phyloP scores from a whole-genome alignment of 2,329 filamentous ascomycete genomes.

The Laburnicola sp. region DNA sequence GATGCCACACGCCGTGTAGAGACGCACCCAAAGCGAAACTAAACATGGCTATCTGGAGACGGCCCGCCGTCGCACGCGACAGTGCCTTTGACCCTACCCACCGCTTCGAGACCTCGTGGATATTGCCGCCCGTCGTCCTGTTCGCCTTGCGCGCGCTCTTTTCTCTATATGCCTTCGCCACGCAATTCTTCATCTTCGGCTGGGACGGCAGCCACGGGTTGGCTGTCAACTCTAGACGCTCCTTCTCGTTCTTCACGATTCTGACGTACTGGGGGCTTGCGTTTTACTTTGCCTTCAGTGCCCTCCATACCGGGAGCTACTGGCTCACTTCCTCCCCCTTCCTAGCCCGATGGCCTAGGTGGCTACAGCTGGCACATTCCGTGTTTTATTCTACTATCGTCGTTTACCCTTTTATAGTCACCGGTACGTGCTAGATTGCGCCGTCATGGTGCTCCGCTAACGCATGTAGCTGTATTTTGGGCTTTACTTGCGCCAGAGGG shows the following conservation, averaged over 20 bases:
- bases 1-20: slow-evolving; percentile 9
- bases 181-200: slow-evolving; percentile 69
- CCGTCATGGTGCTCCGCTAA: slow-evolving; percentile 15
- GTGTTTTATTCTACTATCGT: slow-evolving; percentile 50
- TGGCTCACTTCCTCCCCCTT: slow-evolving; percentile 43
- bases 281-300: slow-evolving; percentile 73
- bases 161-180: slow-evolving; percentile 68
- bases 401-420: slow-evolving; percentile 50
- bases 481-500: slow-evolving; percentile 39
- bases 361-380: slow-evolving; percentile 45
- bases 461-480: slow-evolving; percentile 48
- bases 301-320: slow-evolving; percentile 71
- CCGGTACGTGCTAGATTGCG: slow-evolving; percentile 40
- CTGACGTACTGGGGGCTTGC: slow-evolving; percentile 80
- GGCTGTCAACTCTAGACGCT: slow-evolving; percentile 50
- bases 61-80: slow-evolving; percentile 30
- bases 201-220: slow-evolving; percentile 62
- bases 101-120: slow-evolving; percentile 79
- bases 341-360: slow-evolving; percentile 43
- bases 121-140: slow-evolving; percentile 68
- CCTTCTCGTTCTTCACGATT: slow-evolving; percentile 82
- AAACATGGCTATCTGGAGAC: slow-evolving; percentile 32
- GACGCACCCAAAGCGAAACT: slow-evolving; percentile 2
- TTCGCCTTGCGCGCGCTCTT: slow-evolving; percentile 58
- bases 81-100: slow-evolving; percentile 53